A percentile compares a stretch with the other conserved stretches of the same genome.
Evolutionary conservation across 2,329 filamentous ascomycete species (phyloP).

Genomic region (Ceratocystis cacaofunesta): DNA sequence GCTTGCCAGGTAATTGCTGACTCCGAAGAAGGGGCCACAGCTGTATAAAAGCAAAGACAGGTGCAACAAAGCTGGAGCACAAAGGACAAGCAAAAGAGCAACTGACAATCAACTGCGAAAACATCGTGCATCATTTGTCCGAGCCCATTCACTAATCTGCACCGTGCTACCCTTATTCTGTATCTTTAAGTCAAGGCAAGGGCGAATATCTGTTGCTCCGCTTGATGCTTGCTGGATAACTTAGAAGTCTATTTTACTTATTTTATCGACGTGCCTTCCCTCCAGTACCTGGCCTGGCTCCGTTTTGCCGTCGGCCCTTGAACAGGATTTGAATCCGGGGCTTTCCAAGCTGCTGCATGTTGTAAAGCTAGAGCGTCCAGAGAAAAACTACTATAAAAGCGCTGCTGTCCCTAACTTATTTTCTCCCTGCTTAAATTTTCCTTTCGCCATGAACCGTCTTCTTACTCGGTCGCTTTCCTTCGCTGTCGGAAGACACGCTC

Average conservation of each 20-base stretch:
- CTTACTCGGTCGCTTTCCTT: slow-evolving; percentile 7
- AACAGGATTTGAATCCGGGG: neutral
- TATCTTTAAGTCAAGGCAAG: neutral
- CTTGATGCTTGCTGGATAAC: neutral
- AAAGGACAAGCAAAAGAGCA: neutral
- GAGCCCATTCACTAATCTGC: neutral
- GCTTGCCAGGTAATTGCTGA: neutral
- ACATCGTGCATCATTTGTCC: neutral
- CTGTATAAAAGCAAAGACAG: neutral
- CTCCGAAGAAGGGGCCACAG: neutral
- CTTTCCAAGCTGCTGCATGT: neutral
- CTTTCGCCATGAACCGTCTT: slow-evolving; percentile 10
- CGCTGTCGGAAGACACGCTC: slow-evolving; percentile 5
- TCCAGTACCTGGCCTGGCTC: neutral
- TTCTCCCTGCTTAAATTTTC: neutral
- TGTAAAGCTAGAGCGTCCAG: neutral
- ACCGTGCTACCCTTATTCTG: neutral
- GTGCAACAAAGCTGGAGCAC: neutral
- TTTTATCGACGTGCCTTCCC: neutral
- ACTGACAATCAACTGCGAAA: neutral
- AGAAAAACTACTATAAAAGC: neutral
- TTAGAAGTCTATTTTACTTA: neutral
- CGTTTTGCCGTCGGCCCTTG: neutral
- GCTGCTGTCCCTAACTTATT: neutral
- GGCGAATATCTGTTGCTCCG: neutral